phyloP scores from a whole-genome alignment of 805 yeast genomes.

The Barnettozyma pratensis region DNA sequence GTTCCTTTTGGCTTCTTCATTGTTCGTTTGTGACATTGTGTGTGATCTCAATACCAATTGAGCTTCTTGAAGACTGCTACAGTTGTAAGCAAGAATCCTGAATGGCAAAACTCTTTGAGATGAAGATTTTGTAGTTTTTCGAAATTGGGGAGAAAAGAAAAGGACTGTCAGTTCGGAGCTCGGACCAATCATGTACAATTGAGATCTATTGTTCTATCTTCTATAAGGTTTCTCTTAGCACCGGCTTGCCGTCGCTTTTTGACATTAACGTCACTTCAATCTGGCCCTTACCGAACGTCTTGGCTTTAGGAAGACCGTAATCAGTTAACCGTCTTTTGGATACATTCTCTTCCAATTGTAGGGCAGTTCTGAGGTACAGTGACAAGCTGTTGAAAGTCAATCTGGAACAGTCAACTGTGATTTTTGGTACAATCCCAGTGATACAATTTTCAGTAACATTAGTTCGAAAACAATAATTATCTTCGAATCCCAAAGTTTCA shows the following conservation, averaged over 20 bases:
- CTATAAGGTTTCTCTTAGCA: background rate
- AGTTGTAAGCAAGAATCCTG: too few relatives aligned
- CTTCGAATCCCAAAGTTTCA: too few relatives aligned
- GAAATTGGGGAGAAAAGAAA: too few relatives aligned
- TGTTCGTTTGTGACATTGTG: background rate
- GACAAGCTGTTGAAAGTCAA: conserved; percentile 5
- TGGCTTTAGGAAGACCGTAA: conserved; percentile 1
- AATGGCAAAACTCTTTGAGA: too few relatives aligned
- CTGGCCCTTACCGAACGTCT: background rate
- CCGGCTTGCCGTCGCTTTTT: background rate
- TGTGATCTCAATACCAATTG: background rate
- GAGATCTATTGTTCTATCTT: too few relatives aligned
- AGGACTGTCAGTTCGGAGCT: background rate
- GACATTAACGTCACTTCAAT: background rate
- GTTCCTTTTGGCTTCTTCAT: background rate
- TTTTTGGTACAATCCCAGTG: too few relatives aligned
- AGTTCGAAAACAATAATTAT: too few relatives aligned
- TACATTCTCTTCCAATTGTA: conserved; percentile 1
- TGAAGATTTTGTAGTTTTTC: too few relatives aligned
- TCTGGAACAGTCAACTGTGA: conserved; percentile 2
- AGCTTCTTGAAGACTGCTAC: too few relatives aligned
- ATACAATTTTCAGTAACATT: too few relatives aligned
- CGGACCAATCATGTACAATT: background rate
- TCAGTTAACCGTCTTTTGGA: background rate
- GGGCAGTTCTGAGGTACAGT: background rate